Evolutionary conservation across 306 rosid species (phyloP).

Genomic region (Acacia melanoxylon): DNA sequence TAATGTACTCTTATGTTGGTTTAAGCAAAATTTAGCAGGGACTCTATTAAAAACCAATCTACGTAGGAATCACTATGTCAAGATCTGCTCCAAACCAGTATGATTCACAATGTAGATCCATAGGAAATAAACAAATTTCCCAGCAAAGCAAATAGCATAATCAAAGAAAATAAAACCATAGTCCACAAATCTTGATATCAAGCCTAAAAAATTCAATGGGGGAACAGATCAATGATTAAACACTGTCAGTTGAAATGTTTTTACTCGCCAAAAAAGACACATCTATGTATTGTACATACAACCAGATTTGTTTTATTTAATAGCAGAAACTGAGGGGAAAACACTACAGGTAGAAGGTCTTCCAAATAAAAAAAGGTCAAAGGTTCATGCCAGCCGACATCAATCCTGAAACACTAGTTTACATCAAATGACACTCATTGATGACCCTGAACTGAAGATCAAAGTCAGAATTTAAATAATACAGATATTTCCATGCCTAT

Average conservation of each 20-base stretch:
- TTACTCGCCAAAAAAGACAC: neutral
- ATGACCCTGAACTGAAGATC: conserved; percentile 12
- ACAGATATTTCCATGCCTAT: conserved; percentile 21
- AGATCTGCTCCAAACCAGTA: neutral
- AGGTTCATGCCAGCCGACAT: conserved; percentile 27
- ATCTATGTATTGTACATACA: neutral
- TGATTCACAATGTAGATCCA: neutral
- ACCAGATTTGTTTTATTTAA: neutral
- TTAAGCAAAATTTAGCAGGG: neutral
- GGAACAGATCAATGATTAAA: neutral
- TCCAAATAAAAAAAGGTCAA: conserved; percentile 23
- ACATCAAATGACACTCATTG: conserved; percentile 4
- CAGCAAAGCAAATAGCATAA: neutral
- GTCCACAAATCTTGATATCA: neutral
- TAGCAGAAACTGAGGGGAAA: neutral
- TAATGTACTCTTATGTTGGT: neutral
- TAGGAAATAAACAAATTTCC: neutral
- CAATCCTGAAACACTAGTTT: conserved; percentile 29
- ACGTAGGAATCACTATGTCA: neutral
- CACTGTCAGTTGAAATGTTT: neutral
- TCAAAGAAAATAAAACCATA: neutral
- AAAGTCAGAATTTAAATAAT: neutral
- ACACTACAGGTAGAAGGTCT: conserved; percentile 1
- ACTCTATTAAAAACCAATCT: neutral
- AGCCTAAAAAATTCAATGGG: neutral